A percentile compares a stretch with the other conserved stretches of the same genome.
Evolutionary conservation across 2,329 filamentous ascomycete genomes (phyloP).

Genomic region (Thielaviopsis populi): DNA sequence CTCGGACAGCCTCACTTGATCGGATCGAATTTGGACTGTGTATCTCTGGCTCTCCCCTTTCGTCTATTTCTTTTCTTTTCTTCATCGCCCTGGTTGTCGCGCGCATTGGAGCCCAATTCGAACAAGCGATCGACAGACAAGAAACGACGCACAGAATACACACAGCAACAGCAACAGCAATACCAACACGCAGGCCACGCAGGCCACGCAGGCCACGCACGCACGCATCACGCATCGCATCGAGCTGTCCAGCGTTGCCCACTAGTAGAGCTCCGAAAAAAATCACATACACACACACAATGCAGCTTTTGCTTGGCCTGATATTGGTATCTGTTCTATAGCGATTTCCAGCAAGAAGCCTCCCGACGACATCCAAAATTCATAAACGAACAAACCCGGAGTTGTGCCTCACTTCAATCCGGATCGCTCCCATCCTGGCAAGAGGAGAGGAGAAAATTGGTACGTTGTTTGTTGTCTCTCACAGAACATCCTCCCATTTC

Average conservation of each 20-base stretch:
- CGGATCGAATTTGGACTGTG: not conserved
- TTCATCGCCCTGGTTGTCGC: not conserved
- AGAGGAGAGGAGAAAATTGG: not conserved
- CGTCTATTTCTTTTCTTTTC: not conserved
- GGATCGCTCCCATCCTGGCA: no score
- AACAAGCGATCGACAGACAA: not conserved
- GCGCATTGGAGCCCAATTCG: not conserved
- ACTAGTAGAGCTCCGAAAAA: not conserved
- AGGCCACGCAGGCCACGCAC: not conserved
- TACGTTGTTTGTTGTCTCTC: not conserved
- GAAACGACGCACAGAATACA: not conserved
- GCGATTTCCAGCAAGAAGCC: not conserved
- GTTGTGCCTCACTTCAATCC: not conserved
- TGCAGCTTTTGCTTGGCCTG: not conserved
- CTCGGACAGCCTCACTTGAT: not conserved
- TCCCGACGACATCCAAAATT: not conserved
- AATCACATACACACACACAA: not conserved
- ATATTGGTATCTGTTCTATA: not conserved
- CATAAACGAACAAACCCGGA: not conserved
- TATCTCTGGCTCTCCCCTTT: not conserved
- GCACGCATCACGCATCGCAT: not conserved
- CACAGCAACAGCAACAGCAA: no score
- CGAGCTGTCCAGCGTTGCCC: not conserved
- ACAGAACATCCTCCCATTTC: not conserved
- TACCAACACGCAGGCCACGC: not conserved